Evolutionary conservation across 169 alveolate species (phyloP), one percentile per base, ranked within the genome.

Genomic region (Plasmodium malariae): DNA sequence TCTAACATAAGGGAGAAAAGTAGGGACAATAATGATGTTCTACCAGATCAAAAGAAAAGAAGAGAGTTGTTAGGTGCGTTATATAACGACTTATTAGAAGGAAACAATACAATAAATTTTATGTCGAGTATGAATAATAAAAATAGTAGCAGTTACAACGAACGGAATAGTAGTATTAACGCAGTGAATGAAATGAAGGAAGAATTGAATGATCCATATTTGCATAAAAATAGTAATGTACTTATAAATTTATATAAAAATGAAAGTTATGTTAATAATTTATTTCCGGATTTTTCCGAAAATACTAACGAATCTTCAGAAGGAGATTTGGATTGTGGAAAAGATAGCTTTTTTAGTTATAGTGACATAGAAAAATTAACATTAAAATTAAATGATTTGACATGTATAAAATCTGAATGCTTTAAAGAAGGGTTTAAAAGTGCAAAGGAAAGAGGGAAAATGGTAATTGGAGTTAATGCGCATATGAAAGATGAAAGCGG

Each of bases 261-360:
- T n/a, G 65, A 83, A 9, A 7, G 11, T 51, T 36, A 51, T 40
- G 48, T 83, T 9, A 67, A 67, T 65, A 51, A 65, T 65, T 17
- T 83, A 19, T 83, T 83, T 37, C 34, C 40, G 30, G 49, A 67
- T 3, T 21, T 83, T 83, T 65, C 83, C 19, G 34, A 26, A 12
- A 24, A 49, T 43, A 48, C 48, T 30, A 40, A 36, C 24, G 91
- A 83, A 65, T 67, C 73, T 21, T 83, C 91, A 11, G 83, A 67
- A 12, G 91, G 67, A 32, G 83, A 83, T 19, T 54, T 73, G 6
- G 91, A 83, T 30, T 67, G 91, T 54, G 80, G 74, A 28, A 68
- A 40, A 21, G 91, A 83, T 59, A 83, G 91, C 43, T 83, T 83
- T 57, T 83, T 83, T 70, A 83, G 91, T 32, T 34, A 34, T 60